Conservation (phyloP, 2,329 filamentous ascomycete genomes). For the Ophiognomonia clavigignenti-juglandacearum region DNA sequence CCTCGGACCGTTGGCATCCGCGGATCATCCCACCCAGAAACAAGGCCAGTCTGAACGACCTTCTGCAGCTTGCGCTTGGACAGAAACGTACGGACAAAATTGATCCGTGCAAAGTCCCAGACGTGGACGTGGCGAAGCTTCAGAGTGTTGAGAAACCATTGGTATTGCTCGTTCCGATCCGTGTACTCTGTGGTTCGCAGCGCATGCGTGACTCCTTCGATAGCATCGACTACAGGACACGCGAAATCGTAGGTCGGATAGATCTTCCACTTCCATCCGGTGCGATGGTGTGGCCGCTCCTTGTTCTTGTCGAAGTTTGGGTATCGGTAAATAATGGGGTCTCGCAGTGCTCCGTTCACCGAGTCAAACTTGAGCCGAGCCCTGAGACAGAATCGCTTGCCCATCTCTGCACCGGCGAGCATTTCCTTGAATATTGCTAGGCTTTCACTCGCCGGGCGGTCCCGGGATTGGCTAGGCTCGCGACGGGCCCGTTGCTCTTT, state of each 20-base stretch:
- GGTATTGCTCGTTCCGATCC: conserved; percentile 80
- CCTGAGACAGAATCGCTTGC: conserved; percentile 82
- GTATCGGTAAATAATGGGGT: conserved; percentile 96
- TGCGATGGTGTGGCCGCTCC: conserved; percentile 79
- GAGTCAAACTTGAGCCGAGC: conserved; percentile 90
- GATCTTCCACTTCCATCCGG: conserved; percentile 74
- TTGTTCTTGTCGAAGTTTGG: conserved; percentile 59
- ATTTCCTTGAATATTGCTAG: conserved; percentile 87
- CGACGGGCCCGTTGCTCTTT: conserved; percentile 78
- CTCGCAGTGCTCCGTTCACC: conserved; percentile 91
- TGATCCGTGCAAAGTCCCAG: conserved; percentile 82
- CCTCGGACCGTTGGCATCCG: conserved; percentile 82
- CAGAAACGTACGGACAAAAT: conserved; percentile 79
- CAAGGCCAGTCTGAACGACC: conserved; percentile 69
- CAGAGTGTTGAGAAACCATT: conserved; percentile 76
- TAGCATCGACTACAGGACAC: conserved; percentile 73
- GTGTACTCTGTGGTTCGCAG: conserved; percentile 83
- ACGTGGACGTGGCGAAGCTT: conserved; percentile 73
- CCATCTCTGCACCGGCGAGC: conserved; percentile 78
- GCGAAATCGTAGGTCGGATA: conserved; percentile 87
- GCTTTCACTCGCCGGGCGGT: conserved; percentile 76
- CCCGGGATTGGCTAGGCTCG: conserved; percentile 74
- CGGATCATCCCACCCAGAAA: conserved; percentile 83
- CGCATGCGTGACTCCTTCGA: conserved; percentile 80
- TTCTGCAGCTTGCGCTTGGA: conserved; percentile 85